Conservation (phyloP, 495 filamentous ascomycete genomes). For the Echria macrotheca region DNA sequence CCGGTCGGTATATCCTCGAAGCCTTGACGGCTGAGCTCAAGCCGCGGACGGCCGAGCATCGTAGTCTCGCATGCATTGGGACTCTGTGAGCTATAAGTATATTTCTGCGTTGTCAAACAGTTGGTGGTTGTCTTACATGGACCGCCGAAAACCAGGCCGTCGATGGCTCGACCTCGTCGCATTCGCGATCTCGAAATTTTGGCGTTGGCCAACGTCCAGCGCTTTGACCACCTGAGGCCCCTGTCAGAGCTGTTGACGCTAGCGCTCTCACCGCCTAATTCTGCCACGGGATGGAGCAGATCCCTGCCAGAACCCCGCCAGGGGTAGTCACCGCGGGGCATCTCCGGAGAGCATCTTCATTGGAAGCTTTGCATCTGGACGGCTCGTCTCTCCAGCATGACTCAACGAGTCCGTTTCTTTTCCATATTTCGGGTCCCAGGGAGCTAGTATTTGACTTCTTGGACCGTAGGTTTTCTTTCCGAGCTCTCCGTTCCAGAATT, state of each 20-base stretch:
- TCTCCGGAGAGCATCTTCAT: slow-evolving; percentile 9
- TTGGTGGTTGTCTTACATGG: not conserved
- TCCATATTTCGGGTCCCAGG: not conserved
- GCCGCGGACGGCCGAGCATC: slow-evolving; percentile 26
- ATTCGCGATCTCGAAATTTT: slow-evolving; percentile 24
- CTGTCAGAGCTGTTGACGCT: not conserved
- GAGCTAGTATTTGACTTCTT: no score
- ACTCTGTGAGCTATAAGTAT: not conserved
- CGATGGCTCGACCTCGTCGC: not conserved
- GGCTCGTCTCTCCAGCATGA: not conserved
- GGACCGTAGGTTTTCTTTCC: not conserved
- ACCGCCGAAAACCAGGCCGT: not conserved
- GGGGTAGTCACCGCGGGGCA: slow-evolving; percentile 19
- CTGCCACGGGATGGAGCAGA: slow-evolving; percentile 14
- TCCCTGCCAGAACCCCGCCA: slow-evolving; percentile 23
- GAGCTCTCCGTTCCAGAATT: not conserved
- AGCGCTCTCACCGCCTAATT: slow-evolving; percentile 21
- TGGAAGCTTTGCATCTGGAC: slow-evolving; percentile 8
- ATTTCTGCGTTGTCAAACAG: not conserved
- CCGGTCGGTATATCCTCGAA: slow-evolving; percentile 15
- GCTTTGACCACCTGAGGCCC: not conserved
- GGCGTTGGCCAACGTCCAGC: slow-evolving; percentile 19
- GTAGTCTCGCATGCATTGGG: slow-evolving; percentile 30
- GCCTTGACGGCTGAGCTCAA: slow-evolving; percentile 17
- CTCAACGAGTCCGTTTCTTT: not conserved